These are phyloP conservation scores for Pythium sukuiense DNA, from an alignment of 352 stramenopile genomes.

Conservation along the genomic window DNA sequence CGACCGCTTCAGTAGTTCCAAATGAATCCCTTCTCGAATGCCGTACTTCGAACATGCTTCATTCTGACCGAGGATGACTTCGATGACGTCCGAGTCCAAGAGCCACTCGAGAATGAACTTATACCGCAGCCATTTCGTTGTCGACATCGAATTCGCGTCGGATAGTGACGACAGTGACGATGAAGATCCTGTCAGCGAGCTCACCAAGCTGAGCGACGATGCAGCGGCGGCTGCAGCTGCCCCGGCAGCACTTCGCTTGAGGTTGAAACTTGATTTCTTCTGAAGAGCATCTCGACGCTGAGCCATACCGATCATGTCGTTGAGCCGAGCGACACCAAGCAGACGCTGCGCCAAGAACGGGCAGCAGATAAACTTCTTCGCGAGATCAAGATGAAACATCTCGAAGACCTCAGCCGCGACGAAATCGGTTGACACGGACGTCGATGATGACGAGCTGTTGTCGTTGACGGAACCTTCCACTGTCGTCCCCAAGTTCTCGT, in stretches of 20 bases:
- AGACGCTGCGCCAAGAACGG: slow-evolving; percentile 77
- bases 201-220: slow-evolving; percentile 27
- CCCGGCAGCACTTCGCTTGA: slow-evolving; percentile 31
- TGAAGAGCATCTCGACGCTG: slow-evolving; percentile 62
- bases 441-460: slow-evolving; percentile 3
- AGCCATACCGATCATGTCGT: slow-evolving; percentile 77
- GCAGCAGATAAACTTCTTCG: slow-evolving; percentile 86
- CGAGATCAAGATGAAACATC: slow-evolving; percentile 81
- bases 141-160: slow-evolving; percentile 12
- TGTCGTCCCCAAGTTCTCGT: slow-evolving; percentile 17
- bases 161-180: slow-evolving; percentile 20
- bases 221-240: slow-evolving; percentile 16
- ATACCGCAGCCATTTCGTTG: slow-evolving; percentile 68
- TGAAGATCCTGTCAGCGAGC: slow-evolving; percentile 15
- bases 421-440: slow-evolving; percentile 23
- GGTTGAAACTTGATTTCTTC: slow-evolving; percentile 60
- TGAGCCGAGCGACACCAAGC: slow-evolving; percentile 67
- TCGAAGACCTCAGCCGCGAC: slow-evolving; percentile 78
- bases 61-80: slow-evolving; percentile 79
- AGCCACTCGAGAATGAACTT: slow-evolving; percentile 85
- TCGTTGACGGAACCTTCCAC: slow-evolving; percentile 9
- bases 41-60: slow-evolving; percentile 66
- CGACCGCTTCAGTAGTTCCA: slow-evolving; percentile 82
- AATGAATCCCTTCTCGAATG: slow-evolving; percentile 72
- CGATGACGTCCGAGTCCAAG: slow-evolving; percentile 67